Evolutionary conservation across 352 stramenopile species (phyloP), one percentile per base, ranked within the genome.

Genomic region (Phytophthora tubulina): DNA sequence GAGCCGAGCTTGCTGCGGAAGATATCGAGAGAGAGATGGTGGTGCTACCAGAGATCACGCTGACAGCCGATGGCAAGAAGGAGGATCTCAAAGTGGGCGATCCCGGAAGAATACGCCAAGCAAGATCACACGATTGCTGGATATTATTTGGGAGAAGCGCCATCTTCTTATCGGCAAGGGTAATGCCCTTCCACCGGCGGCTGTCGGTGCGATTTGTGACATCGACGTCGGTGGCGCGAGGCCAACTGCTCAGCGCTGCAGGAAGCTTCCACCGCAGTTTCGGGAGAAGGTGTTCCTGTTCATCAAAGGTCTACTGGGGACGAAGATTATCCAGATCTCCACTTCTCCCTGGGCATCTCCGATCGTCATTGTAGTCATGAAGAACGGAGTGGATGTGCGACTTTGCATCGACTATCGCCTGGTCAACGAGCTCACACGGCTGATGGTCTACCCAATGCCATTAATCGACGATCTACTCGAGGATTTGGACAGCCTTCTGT

Each of bases 401-500:
- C 21, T 1, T 27, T 76, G 68, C 49, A 76, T 76, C 42, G 68
- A 72, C 45, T 76, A 72, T 31, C 50, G 58, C 0, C 17, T 62
- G 6, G 63, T 67, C 4, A 72, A 77, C 21, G 8, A 0, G 0
- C 11, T 78, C 4, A 78, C 70, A 3, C 15, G 41, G 10, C 42
- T 73, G n/a, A 67, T 73, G 53, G 21, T 54, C 3, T 54, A 54
- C 38, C 48, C 48, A 7, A 41, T 41, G 68, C 68, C 68, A 15
- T 15, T 71, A 13, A 38, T 70, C 0, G 53, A 58, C 27, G 63
- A 77, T 15, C 50, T 64, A 7, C 33, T 77, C 1, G 58, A 70
- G 14, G 46, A 67, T 13, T 21, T 70, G 3, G 63, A 70, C 10
- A 21, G 2, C 14, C 30, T 63, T 3, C 39, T 76, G 0, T 77